Conservation (phyloP, 148 eudicot genomes). For the Mesembryanthemum crystallinum region DNA sequence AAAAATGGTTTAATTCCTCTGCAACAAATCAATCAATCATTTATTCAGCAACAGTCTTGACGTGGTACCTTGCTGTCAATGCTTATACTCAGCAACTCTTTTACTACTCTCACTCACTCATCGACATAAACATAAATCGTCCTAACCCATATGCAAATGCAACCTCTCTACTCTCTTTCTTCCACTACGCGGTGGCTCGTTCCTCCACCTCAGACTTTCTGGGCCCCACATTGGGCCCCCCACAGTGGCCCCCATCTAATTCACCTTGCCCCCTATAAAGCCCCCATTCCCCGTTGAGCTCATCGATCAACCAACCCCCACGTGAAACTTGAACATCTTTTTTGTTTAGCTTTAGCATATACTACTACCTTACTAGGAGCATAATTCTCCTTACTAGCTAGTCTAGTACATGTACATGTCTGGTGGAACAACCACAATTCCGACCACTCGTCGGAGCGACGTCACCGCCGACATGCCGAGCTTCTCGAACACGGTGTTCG, state of each 20-base stretch:
- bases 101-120: background rate
- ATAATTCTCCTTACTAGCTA: too few relatives aligned
- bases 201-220: background rate
- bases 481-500: slow-evolving; percentile 27
- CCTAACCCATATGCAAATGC: too few relatives aligned
- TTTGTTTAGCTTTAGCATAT: too few relatives aligned
- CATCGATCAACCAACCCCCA: background rate
- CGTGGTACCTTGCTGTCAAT: slow-evolving; percentile 11
- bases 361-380: too few relatives aligned
- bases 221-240: slow-evolving; percentile 10
- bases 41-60: too few relatives aligned
- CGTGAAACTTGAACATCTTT: background rate
- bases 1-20: too few relatives aligned
- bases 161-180: background rate
- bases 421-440: background rate
- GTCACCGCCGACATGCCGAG: background rate
- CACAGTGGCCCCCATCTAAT: background rate
- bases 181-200: slow-evolving; percentile 6
- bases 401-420: background rate
- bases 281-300: background rate
- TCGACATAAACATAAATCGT: too few relatives aligned
- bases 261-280: slow-evolving; percentile 9
- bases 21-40: too few relatives aligned
- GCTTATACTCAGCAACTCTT: background rate
- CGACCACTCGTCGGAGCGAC: background rate